These are phyloP conservation scores for Dactylorhiza incarnata DNA, from an alignment of 106 monocot species.

Conservation along the genomic window DNA sequence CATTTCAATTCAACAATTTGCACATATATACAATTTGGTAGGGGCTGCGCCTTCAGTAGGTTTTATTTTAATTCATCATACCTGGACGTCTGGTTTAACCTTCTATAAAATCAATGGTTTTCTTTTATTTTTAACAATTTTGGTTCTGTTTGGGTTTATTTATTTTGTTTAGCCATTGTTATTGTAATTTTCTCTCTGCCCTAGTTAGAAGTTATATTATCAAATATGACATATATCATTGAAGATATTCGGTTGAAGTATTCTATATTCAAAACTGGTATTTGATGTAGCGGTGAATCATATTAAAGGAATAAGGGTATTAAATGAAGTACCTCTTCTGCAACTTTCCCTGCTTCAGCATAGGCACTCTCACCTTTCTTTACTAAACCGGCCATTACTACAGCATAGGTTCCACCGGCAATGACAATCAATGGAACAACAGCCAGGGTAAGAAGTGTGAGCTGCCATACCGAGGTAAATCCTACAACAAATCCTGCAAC, in stretches of 20 bases:
- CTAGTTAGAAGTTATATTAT: too few species aligned
- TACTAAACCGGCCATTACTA: conserved; percentile 27
- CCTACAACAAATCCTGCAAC: conserved; percentile 25
- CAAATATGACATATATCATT: too few species aligned
- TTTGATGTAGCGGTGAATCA: neutral
- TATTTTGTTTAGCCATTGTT: too few species aligned
- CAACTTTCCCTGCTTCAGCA: conserved; percentile 39
- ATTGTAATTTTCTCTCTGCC: too few species aligned
- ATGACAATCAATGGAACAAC: conserved; percentile 33
- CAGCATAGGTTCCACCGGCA: conserved; percentile 31
- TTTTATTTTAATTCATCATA: neutral
- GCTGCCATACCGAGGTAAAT: conserved; percentile 33
- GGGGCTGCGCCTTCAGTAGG: neutral
- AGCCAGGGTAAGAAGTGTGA: conserved; percentile 28
- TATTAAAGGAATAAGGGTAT: neutral
- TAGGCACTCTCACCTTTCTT: conserved; percentile 36
- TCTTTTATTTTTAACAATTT: too few species aligned
- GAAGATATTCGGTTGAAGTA: neutral
- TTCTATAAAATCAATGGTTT: too few species aligned
- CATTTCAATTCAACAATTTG: neutral
- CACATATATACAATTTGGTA: neutral
- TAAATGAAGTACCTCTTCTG: conserved; percentile 21
- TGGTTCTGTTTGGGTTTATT: too few species aligned
- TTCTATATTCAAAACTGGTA: neutral
- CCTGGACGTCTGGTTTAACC: neutral